Evolutionary conservation across 2,329 filamentous ascomycete genomes (phyloP), one percentile per base, ranked within the genome.

Genomic region (Talaromyces rugulosus): DNA sequence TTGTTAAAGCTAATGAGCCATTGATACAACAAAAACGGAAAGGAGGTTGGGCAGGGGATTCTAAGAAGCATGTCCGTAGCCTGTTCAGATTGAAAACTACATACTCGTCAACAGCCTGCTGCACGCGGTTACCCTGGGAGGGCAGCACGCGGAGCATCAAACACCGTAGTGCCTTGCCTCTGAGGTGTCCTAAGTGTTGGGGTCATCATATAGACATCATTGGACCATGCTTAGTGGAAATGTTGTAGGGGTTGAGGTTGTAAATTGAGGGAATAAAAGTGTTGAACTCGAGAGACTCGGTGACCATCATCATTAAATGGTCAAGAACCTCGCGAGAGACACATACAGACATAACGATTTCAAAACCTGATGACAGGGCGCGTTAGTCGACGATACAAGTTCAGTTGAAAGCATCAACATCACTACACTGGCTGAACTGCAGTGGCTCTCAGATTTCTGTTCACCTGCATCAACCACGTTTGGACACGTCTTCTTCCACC

Each of bases 391-490:
- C 5, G 50, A 30, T 5, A 42, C 33, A 56, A 59, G 16, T 40
- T 6, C 36, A 40, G 36, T 40, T 3, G 54, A 23, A 59, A 33
- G 55, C 9, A 51, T 53, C 56, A 40, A 57, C 53, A 53, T 27
- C 56, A 51, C 12, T 58, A 54, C 62, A 51, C 31, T 34, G 47
- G 33, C 23, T 47, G 23, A 58, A 62, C 57, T 59, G 61, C 56
- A 40, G 53, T 59, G 52, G 75, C 78, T 73, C 77, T 79, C 68
- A 75, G 78, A 80, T 80, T 70, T 80, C 78, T 80, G 78, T 80
- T 80, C 78, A 63, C 71, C 70, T 78, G 77, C 78, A 71, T 79
- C 78, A 79, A 68, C 60, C 72, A 73, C 69, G 59, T 61, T 61
- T 60, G 53, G n/a, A 62, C 59, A 68, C 70, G 69, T 72, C 73